Evolutionary conservation across 768 basidiomycete genomes (phyloP), one percentile per base, ranked within the genome.

Genomic region (Favolaschia claudopus): DNA sequence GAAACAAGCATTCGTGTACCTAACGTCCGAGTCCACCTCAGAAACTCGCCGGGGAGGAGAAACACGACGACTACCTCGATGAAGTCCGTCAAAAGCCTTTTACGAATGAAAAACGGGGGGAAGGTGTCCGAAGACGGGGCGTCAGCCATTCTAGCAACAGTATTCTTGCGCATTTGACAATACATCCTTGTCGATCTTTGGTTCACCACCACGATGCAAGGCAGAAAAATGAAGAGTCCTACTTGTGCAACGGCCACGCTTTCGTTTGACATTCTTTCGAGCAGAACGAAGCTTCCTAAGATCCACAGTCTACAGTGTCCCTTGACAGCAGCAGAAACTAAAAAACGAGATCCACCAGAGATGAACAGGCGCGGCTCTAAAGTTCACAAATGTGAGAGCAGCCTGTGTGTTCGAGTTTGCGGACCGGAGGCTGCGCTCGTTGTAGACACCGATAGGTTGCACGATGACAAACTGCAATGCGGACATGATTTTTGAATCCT

Each of bases 211-310:
- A 46, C 20, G 13, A 9, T 20, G 47, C 29, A 22, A 15, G 47
- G 47, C n/a, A n/a, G n/a, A 25, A 20, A 14, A 8, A 28, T 14
- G 31, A 10, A 17, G 14, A 38, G 25, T 19, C 55, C 14, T 27
- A 59, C 57, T 59, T 59, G 43, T 59, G 57, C 7, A 46, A 10
- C 8, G 57, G 57, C 57, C 57, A 61, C 1, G 60, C 53, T 13
- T 61, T 27, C 1, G 22, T 44, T 24, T 61, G 60, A 17, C 60
- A 61, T 39, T 61, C 34, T 20, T 32, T 50, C 9, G 60, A 61
- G 53, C 60, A 61, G n/a, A 61, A 61, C 14, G 57, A 52, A 7
- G 43, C 36, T n/a, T 59, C 49, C 57, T 59, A 25, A 17, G 9
- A 12, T n/a, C n/a, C n/a, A n/a, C n/a, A n/a, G n/a, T n/a, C n/a